phyloP scores from a whole-genome alignment of 2,329 filamentous ascomycete species.

The Cytospora piceae region DNA sequence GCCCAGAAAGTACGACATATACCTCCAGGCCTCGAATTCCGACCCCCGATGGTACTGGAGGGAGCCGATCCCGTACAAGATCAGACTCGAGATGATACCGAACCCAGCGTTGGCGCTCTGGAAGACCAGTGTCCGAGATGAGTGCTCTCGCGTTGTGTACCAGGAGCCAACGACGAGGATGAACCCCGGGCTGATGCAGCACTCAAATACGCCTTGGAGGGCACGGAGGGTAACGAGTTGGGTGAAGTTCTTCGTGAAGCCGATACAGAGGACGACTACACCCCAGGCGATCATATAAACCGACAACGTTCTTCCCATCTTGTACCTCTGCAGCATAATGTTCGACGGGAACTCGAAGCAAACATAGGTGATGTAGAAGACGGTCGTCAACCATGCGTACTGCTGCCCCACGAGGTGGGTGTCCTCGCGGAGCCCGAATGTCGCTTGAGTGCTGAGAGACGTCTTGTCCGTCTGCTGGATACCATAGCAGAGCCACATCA shows the following conservation, averaged over 20 bases:
- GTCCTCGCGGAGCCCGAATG: slow-evolving; percentile 42
- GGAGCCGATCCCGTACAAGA: slow-evolving; percentile 44
- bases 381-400: slow-evolving; percentile 39
- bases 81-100: slow-evolving; percentile 41
- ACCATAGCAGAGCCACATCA: slow-evolving; percentile 55
- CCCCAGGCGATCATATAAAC: slow-evolving; percentile 39
- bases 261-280: slow-evolving; percentile 43
- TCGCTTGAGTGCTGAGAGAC: slow-evolving; percentile 44
- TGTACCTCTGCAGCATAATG: slow-evolving; percentile 37
- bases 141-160: slow-evolving; percentile 45
- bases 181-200: slow-evolving; percentile 45
- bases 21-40: slow-evolving; percentile 43
- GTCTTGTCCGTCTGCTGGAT: slow-evolving; percentile 55
- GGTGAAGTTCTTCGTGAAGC: slow-evolving; percentile 44
- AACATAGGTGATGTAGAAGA: slow-evolving; percentile 42
- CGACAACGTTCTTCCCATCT: slow-evolving; percentile 35
- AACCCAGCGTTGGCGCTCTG: slow-evolving; percentile 45
- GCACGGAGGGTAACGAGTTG: slow-evolving; percentile 42
- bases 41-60: slow-evolving; percentile 35
- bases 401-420: slow-evolving; percentile 36
- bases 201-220: slow-evolving; percentile 44
- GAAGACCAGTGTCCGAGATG: slow-evolving; percentile 42
- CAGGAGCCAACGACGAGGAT: slow-evolving; percentile 43
- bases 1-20: slow-evolving; percentile 45
- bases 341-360: slow-evolving; percentile 40